phyloP scores from a whole-genome alignment of 2,329 filamentous ascomycete species.

The Cylindrodendrum hubeiense region DNA sequence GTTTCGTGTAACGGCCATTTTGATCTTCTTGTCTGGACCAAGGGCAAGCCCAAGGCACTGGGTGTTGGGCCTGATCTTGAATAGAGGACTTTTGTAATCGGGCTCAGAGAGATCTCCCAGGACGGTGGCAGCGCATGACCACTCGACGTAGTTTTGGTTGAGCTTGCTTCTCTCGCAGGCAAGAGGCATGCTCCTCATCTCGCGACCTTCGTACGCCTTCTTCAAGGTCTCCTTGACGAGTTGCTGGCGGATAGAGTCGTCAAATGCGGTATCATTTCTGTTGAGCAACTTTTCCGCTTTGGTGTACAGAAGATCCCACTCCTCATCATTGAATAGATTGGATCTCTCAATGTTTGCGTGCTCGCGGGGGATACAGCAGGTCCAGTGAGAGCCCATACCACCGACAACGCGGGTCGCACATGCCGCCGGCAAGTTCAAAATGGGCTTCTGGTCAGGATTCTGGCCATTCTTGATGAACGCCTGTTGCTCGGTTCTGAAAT shows the following conservation, averaged over 20 bases:
- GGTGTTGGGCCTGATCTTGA: slow-evolving; percentile 9
- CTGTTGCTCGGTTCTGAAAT: too few species aligned
- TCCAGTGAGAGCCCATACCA: slow-evolving; percentile 18
- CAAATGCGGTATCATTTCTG: slow-evolving; percentile 1
- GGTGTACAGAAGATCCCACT: slow-evolving; percentile 8
- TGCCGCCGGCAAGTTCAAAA: neutral
- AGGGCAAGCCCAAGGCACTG: neutral
- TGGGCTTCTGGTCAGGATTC: neutral
- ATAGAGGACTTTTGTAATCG: neutral
- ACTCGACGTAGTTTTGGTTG: slow-evolving; percentile 2
- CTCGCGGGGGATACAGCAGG: slow-evolving; percentile 16
- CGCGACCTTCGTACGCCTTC: neutral
- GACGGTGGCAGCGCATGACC: slow-evolving; percentile 10
- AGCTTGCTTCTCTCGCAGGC: slow-evolving; percentile 5
- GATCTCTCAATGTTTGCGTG: slow-evolving; percentile 6
- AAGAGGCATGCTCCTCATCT: slow-evolving; percentile 8
- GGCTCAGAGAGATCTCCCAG: slow-evolving; percentile 2
- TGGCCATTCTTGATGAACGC: slow-evolving; percentile 6
- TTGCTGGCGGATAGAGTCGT: slow-evolving; percentile 16
- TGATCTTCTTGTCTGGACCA: neutral
- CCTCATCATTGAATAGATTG: neutral
- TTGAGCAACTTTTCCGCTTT: neutral
- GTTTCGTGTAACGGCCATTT: neutral
- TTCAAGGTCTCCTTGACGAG: neutral
- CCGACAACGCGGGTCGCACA: slow-evolving; percentile 9